Percentiles rank a stretch among this genome's conserved stretches.
Evolutionary conservation across 163 green algal species (phyloP).

Genomic region (Prototheca cutis): DNA sequence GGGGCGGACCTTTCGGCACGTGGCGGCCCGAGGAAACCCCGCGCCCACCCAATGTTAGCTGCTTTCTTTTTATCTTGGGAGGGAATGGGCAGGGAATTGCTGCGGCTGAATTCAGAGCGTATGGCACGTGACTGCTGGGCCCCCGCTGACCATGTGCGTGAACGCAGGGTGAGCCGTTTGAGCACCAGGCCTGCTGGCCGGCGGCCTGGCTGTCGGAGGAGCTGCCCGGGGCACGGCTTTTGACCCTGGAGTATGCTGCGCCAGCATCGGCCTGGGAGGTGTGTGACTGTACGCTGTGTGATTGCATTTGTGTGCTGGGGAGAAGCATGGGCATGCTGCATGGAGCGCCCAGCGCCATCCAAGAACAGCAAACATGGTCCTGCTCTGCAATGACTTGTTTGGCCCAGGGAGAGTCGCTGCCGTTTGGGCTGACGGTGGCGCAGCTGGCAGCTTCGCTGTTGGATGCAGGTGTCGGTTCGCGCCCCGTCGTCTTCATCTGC

Average conservation of each 20-base stretch:
- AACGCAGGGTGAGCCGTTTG: slow-evolving; percentile 2
- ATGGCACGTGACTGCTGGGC: neutral
- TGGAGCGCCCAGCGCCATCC: too few species aligned
- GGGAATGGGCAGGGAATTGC: too few species aligned
- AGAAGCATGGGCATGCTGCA: too few species aligned
- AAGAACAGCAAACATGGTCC: too few species aligned
- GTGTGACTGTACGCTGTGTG: too few species aligned
- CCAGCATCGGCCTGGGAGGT: slow-evolving; percentile 55
- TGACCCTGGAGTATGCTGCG: slow-evolving; percentile 76
- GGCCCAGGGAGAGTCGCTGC: slow-evolving; percentile 56
- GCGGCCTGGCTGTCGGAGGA: slow-evolving; percentile 20
- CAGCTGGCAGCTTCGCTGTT: slow-evolving; percentile 61
- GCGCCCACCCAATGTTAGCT: slow-evolving; percentile 7
- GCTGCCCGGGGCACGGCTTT: slow-evolving; percentile 34
- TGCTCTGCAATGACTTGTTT: too few species aligned
- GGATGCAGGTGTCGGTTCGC: slow-evolving; percentile 73
- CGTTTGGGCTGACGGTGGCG: slow-evolving; percentile 52
- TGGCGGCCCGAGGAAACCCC: slow-evolving; percentile 59
- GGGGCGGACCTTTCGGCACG: slow-evolving; percentile 81
- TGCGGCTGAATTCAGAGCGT: too few species aligned
- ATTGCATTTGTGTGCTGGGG: too few species aligned
- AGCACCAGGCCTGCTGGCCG: slow-evolving; percentile 24
- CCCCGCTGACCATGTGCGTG: neutral
- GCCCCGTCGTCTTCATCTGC: slow-evolving; percentile 79
- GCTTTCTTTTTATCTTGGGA: too few species aligned